Conservation (phyloP, 2,329 filamentous ascomycete species). For the Nothomitra cinnamomea region DNA sequence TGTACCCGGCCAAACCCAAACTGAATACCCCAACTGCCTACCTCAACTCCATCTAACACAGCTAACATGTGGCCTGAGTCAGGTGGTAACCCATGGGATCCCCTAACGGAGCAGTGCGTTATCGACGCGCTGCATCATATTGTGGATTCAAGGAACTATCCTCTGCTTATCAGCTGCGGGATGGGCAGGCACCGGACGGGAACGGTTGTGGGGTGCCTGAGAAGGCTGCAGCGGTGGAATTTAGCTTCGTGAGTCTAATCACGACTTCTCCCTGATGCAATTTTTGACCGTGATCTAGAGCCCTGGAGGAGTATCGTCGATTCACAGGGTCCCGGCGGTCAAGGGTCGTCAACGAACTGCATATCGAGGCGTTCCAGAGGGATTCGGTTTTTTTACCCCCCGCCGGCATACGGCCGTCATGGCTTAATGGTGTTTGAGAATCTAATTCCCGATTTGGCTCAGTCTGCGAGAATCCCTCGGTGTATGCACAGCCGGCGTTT, state of each 20-base stretch:
- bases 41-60: background rate
- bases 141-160: constrained; percentile 10
- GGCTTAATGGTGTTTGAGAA: constrained; percentile 8
- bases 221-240: constrained; percentile 9
- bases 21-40: background rate
- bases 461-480: too few species aligned
- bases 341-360: constrained; percentile 11
- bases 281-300: background rate
- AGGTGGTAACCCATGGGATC: constrained; percentile 10
- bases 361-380: constrained; percentile 11
- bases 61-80: background rate
- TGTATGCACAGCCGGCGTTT: too few species aligned
- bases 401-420: constrained; percentile 9
- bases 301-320: constrained; percentile 11
- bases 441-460: background rate
- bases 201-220: constrained; percentile 12
- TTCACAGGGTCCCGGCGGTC: constrained; percentile 10
- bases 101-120: constrained; percentile 11
- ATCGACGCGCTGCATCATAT: constrained; percentile 10
- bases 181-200: constrained; percentile 12
- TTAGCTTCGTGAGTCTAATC: constrained; percentile 1
- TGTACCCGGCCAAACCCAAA: background rate
- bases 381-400: constrained; percentile 9
- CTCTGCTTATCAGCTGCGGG: constrained; percentile 10
- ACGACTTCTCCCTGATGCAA: background rate